phyloP scores from a whole-genome alignment of 1,284 basidiomycete species.

The Retiboletus fuscus region DNA sequence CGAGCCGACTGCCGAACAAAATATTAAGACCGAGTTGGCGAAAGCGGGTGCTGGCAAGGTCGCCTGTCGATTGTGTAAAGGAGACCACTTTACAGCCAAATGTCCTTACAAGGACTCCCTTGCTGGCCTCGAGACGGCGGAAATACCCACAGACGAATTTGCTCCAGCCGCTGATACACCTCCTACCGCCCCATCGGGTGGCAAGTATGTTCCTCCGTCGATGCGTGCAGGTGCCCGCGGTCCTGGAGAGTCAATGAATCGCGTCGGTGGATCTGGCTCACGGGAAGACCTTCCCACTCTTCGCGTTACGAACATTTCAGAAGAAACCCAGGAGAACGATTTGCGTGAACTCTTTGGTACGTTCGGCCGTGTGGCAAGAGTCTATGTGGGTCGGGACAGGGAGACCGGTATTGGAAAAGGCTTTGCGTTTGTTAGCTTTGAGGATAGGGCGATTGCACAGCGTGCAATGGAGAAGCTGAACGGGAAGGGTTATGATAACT shows the following conservation, averaged over 20 bases:
- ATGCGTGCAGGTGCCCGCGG: constrained; percentile 81
- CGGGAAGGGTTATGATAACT: constrained; percentile 90
- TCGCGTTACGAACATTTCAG: constrained; percentile 96
- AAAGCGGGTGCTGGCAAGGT: constrained; percentile 89
- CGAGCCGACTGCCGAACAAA: constrained; percentile 79
- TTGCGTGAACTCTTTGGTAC: constrained; percentile 90
- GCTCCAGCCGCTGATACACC: constrained; percentile 55
- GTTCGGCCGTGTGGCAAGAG: constrained; percentile 88
- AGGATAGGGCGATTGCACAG: constrained; percentile 84
- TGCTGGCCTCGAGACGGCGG: constrained; percentile 76
- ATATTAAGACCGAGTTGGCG: constrained; percentile 76
- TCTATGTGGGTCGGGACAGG: constrained; percentile 95
- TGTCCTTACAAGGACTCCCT: constrained; percentile 98
- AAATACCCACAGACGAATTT: constrained; percentile 68
- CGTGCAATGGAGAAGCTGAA: constrained; percentile 93
- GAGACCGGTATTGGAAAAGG: constrained; percentile 97
- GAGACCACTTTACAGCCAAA: constrained; percentile 97
- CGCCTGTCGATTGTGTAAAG: constrained; percentile 94
- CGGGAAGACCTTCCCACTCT: constrained; percentile 96
- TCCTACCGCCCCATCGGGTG: constrained; percentile 57
- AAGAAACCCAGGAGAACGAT: constrained; percentile 96
- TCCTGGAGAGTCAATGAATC: constrained; percentile 87
- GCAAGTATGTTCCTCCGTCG: constrained; percentile 95
- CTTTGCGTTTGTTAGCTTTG: constrained; percentile 96
- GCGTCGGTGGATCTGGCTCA: constrained; percentile 55